These are phyloP conservation scores for Haematococcus lacustris DNA, from an alignment of 139 green algal genomes.

Conservation along the genomic window DNA sequence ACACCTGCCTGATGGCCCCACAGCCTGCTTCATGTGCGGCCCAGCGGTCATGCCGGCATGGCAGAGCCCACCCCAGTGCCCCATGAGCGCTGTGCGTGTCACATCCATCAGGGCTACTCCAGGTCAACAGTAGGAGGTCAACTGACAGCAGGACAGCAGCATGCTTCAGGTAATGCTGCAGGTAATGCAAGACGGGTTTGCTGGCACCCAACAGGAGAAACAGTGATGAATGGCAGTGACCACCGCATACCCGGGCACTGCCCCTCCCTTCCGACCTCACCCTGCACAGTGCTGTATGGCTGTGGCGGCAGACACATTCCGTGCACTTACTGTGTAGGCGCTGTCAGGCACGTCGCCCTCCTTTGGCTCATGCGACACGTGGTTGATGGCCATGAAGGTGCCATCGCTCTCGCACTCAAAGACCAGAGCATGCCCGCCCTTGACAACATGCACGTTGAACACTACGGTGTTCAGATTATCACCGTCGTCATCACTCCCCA, in stretches of 20 bases:
- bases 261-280: neutral
- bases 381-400: conserved; percentile 33
- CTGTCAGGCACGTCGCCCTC: conserved; percentile 4
- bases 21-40: no score
- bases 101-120: no score
- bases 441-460: conserved; percentile 24
- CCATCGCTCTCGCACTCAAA: conserved; percentile 46
- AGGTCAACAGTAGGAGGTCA: no score
- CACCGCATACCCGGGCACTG: no score
- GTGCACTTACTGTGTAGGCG: conserved; percentile 21
- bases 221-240: no score
- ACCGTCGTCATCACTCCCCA: conserved; percentile 3
- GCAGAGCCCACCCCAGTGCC: no score
- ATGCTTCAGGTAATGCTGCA: no score
- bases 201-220: no score
- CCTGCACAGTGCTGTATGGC: neutral
- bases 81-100: no score
- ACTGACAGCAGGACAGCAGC: no score
- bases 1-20: neutral
- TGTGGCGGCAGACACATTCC: neutral
- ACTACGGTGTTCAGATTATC: conserved; percentile 19
- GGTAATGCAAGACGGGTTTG: no score
- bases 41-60: no score
- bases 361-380: conserved; percentile 23
- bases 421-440: conserved; percentile 18